phyloP scores from a whole-genome alignment of 495 filamentous ascomycete genomes.

The Trichoderma erinaceum region DNA sequence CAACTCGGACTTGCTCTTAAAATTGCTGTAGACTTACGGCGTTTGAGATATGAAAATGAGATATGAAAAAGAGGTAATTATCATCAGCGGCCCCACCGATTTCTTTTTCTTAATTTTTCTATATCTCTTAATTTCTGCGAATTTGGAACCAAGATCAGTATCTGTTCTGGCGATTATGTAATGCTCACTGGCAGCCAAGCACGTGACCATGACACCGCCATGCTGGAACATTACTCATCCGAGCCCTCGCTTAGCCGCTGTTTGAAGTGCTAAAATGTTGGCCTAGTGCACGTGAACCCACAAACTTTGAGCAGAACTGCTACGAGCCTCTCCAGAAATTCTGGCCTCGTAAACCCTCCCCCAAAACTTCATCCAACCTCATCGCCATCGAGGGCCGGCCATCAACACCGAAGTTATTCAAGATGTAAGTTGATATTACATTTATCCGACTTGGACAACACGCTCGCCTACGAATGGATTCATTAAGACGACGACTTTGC shows the following conservation, averaged over 20 bases:
- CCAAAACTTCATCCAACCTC: conserved; percentile 25
- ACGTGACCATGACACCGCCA: not conserved
- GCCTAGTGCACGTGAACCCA: conserved; percentile 18
- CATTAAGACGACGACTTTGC: not conserved
- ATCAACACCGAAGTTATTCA: conserved; percentile 27
- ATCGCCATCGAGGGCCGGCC: conserved; percentile 26
- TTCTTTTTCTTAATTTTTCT: too few species aligned
- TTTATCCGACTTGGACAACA: not conserved
- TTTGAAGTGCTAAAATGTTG: conserved; percentile 11
- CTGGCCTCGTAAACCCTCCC: conserved; percentile 16
- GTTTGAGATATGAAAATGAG: too few species aligned
- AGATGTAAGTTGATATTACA: conserved; percentile 28
- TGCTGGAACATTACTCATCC: conserved; percentile 1
- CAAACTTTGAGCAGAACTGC: conserved; percentile 13
- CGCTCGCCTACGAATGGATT: not conserved
- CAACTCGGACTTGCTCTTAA: too few species aligned
- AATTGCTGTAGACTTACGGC: too few species aligned
- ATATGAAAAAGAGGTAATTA: too few species aligned
- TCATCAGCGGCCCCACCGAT: too few species aligned
- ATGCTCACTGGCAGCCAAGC: not conserved
- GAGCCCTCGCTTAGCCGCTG: conserved; percentile 17
- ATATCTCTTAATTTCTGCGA: too few species aligned
- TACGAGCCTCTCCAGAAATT: conserved; percentile 16
- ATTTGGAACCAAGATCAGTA: too few species aligned
- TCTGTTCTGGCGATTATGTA: too few species aligned